These are phyloP conservation scores for Aristolochia contorta DNA, from an alignment of 164 flowering plant species.

Conservation along the genomic window DNA sequence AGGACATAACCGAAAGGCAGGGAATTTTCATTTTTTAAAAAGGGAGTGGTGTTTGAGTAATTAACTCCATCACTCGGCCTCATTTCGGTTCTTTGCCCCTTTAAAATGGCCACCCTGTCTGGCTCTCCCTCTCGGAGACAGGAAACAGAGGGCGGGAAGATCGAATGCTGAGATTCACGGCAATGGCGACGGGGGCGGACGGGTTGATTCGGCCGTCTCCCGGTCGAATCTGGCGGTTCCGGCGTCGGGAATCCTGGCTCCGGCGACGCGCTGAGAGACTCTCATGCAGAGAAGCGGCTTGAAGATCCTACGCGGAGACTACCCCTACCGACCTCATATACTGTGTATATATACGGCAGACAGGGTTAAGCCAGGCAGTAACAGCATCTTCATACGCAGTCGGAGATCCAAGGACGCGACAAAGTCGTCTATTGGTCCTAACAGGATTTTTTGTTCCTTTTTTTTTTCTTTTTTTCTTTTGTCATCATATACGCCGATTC, in stretches of 20 bases:
- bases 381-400: slow-evolving; percentile 1
- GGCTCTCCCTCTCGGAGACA: background rate
- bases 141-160: background rate
- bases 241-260: background rate
- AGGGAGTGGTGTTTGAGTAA: too few relatives aligned
- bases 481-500: background rate
- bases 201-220: background rate
- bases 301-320: background rate
- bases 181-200: background rate
- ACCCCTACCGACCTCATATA: slow-evolving; percentile 4
- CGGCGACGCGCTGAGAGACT: background rate
- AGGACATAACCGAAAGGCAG: too few relatives aligned
- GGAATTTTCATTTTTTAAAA: too few relatives aligned
- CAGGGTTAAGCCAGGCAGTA: slow-evolving; percentile 13
- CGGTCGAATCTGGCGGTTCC: slow-evolving; percentile 1
- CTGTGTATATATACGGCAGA: slow-evolving; percentile 10
- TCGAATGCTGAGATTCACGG: too few relatives aligned
- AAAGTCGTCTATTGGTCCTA: slow-evolving; percentile 5
- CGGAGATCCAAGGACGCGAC: slow-evolving; percentile 7
- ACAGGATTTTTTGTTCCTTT: background rate
- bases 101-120: slow-evolving; percentile 2
- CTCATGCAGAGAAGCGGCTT: background rate
- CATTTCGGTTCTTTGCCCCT: background rate
- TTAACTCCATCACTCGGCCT: too few relatives aligned
- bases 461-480: too few relatives aligned